Base-by-base conservation (phyloP, 129 eudicot genomes). In the Helianthus tuberosus region DNA sequence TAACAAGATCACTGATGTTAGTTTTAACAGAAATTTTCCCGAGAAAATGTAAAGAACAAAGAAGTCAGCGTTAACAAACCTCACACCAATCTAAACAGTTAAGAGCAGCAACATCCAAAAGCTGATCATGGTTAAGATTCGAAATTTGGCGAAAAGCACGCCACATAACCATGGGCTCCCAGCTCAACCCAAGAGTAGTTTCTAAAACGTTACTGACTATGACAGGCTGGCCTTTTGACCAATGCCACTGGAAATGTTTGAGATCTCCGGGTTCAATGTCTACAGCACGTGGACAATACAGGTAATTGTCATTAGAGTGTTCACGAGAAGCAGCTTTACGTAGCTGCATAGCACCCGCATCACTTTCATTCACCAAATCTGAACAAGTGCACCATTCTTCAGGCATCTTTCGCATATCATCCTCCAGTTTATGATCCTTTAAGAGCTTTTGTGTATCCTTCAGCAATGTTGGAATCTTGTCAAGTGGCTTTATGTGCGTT, bases 161-260 rank as follows among this genome's bases (percentile, higher is more conserved):
- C 97, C 97, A 92, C 97, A 92, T 92, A 65, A 92, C 97, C 97
- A 89, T 86, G 29, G 97, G 96, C 58, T 92, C 97, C 97, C 97
- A 92, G 73, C 97, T 92, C 84, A 92, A 80, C 23, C 97, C 93
- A 73, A 49, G 65, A 8, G 93, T 83, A 61, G 93, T 86, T 53
- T 91, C 91, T 38, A 89, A 90, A 75, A 84, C 96, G 72, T 85
- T 48, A 62, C 96, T 81, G 39, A 91, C 96, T 44, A 91, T 81
- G 39, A 91, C 88, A 10, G 97, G 97, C 81, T 91, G 89, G n/a
- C 91, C 97, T 79, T 80, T 87, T 4, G 71, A 64, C 97, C 97
- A 91, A 72, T 91, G 97, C 85, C 87, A 81, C 73, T 86, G 97
- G 17, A 91, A 91, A 84, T 91, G 96, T 71, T 83, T 77, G 69